Base-by-base conservation (phyloP, 306 rosid species). In the apple (Malus domestica) region DNA sequence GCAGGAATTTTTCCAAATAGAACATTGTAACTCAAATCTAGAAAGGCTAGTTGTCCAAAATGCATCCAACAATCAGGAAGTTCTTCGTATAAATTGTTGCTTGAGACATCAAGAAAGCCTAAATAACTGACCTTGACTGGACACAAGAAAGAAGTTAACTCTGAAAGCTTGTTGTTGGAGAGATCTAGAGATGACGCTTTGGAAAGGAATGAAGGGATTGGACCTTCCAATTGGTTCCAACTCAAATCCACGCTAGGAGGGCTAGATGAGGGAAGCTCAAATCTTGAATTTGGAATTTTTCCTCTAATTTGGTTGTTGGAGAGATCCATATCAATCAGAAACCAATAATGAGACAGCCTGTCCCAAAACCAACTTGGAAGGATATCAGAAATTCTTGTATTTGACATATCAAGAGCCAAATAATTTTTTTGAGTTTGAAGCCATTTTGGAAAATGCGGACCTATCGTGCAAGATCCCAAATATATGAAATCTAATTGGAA, bases 151-250 rank as follows among this genome's bases (percentile, higher is more conserved):
- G 4, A 33, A 4, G 6, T 8, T 5, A 20, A 14, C 15, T 15
- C 1, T 27, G 11, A 72, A 33, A 33, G 3, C 38, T 25, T 55
- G 20, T 83, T 78, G 18, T 74, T 5, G 11, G 83, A 82, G 29
- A 78, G 80, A 70, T 78, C 66, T 2, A 82, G 27, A 14, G 0
- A 4, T 2, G 19, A 4, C 1, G 35, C 73, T 6, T 54, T 6
- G 8, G 72, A 51, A 20, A 78, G 35, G 3, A 68, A 23, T n/a
- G 52, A 7, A n/a, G 88, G 85, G 6, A 84, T 59, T 33, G 73
- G 29, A 20, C 88, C 77, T 68, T 75, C 73, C 6, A 87, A 49
- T 10, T 60, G 62, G 67, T 85, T 82, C 1, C 0, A 3, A 33
- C 15, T 9, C 71, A 87, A 0, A 45, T 78, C 4, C 0, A 79